A percentile compares a stretch with the other conserved stretches of the same genome.
Evolutionary conservation across 129 eudicot genomes (phyloP).

Genomic region (Ambrosia trifida): DNA sequence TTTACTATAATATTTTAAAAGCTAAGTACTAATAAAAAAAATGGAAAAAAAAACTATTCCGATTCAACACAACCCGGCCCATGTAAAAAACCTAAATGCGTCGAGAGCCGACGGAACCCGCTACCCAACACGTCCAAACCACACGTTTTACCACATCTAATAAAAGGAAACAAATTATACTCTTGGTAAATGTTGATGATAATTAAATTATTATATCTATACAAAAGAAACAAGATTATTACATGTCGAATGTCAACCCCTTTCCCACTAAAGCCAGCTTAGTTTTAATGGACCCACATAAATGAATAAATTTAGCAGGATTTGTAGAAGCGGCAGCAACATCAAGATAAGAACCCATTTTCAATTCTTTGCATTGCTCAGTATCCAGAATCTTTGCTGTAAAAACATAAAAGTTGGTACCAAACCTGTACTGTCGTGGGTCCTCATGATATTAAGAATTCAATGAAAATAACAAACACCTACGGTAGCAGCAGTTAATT

Average conservation of each 20-base stretch:
- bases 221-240: slow-evolving; percentile 19
- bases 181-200: background rate
- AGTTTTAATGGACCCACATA: slow-evolving; percentile 70
- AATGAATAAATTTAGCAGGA: slow-evolving; percentile 92
- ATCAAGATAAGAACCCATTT: slow-evolving; percentile 96
- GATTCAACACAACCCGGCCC: background rate
- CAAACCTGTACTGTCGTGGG: too few relatives aligned
- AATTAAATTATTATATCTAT: background rate
- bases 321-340: slow-evolving; percentile 95
- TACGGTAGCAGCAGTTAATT: too few relatives aligned
- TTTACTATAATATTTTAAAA: too few relatives aligned
- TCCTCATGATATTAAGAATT: too few relatives aligned
- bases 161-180: background rate
- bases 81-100: too few relatives aligned
- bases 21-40: too few relatives aligned
- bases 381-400: slow-evolving; percentile 66
- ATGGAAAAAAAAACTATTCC: background rate
- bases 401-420: too few relatives aligned
- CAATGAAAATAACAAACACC: too few relatives aligned
- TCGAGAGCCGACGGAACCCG: background rate
- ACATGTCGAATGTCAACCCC: slow-evolving; percentile 90
- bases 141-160: background rate
- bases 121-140: background rate
- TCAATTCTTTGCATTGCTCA: slow-evolving; percentile 83
- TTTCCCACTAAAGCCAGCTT: slow-evolving; percentile 26